phyloP scores from a whole-genome alignment of 2,329 filamentous ascomycete species.

The Rhexocercosporidium sp. region DNA sequence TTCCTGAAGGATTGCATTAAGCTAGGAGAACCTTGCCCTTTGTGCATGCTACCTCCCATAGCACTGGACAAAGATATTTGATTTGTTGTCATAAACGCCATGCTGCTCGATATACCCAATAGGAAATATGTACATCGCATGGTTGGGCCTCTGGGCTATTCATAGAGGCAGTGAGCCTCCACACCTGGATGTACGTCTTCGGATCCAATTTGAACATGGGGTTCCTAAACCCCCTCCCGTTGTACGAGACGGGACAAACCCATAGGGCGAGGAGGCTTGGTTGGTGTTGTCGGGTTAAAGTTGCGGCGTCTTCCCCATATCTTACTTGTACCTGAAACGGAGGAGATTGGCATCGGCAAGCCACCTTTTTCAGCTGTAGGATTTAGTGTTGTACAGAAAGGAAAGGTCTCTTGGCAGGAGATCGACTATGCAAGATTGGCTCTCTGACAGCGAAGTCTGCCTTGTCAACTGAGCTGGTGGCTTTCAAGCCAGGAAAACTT shows the following conservation, averaged over 20 bases:
- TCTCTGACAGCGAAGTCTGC: background rate
- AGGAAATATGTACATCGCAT: background rate
- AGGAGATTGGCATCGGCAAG: conserved; percentile 14
- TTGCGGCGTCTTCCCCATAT: conserved; percentile 1
- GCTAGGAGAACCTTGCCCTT: background rate
- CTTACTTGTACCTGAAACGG: conserved; percentile 11
- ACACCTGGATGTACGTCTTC: background rate
- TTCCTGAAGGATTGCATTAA: conserved; percentile 9
- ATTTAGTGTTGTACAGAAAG: background rate
- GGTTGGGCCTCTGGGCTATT: background rate
- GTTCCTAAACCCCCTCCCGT: conserved; percentile 1
- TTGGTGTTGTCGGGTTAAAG: conserved; percentile 5
- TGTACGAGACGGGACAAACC: background rate
- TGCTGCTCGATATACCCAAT: background rate
- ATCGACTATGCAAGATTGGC: background rate
- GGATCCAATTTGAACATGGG: background rate
- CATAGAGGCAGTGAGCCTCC: conserved; percentile 6
- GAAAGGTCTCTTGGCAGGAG: conserved; percentile 4
- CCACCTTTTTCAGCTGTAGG: conserved; percentile 11
- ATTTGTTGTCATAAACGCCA: background rate
- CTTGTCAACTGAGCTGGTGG: background rate
- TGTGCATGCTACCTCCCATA: background rate
- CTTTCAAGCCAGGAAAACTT: background rate
- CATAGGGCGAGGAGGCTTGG: background rate
- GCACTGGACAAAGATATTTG: background rate